Conservation (phyloP, 495 filamentous ascomycete species). For the Hypoxylon subgilvum region DNA sequence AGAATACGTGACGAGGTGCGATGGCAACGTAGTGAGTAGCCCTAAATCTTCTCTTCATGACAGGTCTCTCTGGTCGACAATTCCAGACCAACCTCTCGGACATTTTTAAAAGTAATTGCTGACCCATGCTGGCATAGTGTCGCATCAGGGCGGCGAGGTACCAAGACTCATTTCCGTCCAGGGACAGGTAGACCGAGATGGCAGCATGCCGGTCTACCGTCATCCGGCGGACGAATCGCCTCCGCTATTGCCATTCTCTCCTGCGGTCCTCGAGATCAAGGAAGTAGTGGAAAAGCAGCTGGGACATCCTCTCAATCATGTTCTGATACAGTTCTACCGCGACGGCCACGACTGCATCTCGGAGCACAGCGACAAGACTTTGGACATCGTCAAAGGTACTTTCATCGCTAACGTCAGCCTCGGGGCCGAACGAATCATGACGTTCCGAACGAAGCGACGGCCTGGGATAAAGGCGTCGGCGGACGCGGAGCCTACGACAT, state of each 20-base stretch:
- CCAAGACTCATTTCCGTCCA: slow-evolving; percentile 93
- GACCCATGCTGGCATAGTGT: no score
- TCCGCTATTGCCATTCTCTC: slow-evolving; percentile 74
- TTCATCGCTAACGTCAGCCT: slow-evolving; percentile 92
- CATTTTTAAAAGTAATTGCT: no score
- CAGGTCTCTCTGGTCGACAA: no score
- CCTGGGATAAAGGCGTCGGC: slow-evolving; percentile 37
- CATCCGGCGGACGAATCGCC: slow-evolving; percentile 93
- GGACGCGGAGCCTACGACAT: not conserved
- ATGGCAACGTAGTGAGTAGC: slow-evolving; percentile 92
- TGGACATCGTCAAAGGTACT: slow-evolving; percentile 82
- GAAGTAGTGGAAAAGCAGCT: slow-evolving; percentile 68
- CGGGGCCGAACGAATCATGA: slow-evolving; percentile 90
- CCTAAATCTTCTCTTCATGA: no score
- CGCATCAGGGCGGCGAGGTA: slow-evolving; percentile 87
- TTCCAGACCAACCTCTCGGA: no score
- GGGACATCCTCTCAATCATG: slow-evolving; percentile 87
- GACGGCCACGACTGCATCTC: slow-evolving; percentile 92
- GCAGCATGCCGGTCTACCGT: slow-evolving; percentile 86
- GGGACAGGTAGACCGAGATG: slow-evolving; percentile 71
- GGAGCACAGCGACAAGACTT: slow-evolving; percentile 95
- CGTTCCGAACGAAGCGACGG: slow-evolving; percentile 79
- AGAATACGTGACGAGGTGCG: slow-evolving; percentile 73
- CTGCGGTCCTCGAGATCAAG: slow-evolving; percentile 71
- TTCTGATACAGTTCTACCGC: slow-evolving; percentile 91